Evolutionary conservation across 129 eudicot species (phyloP), one percentile per base, ranked within the genome.

Genomic region (Artemisia tridentata): DNA sequence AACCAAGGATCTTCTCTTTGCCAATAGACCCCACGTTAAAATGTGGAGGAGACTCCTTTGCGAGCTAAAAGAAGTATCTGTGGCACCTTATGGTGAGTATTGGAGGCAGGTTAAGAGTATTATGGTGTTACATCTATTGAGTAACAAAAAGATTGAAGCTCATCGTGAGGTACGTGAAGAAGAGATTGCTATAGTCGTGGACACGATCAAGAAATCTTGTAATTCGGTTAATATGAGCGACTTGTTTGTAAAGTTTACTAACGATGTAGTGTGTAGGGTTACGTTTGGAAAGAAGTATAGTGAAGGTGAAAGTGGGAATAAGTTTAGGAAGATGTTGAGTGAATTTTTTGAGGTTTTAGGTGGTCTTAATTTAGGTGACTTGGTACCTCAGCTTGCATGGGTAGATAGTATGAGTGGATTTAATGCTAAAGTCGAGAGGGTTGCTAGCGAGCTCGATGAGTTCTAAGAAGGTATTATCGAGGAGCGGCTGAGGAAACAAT

Each of bases 31-130:
- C 16, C 69, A 83, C 12, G 53, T 76, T 1, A 72, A 56, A 21
- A 41, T 77, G 14, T 64, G 72, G 23, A 77, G 75, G 1, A 74
- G 70, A 31, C 75, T 86, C 14, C 70, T 91, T 0, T 91, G 84
- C 20, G 71, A 80, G 57, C 23, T 34, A 13, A 84, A 67, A 63
- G 89, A 86, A 59, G 75, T 88, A 1, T 63, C 91, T 5, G 64
- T 75, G 9, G 77, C 95, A 0, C 96, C 96, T 20, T 89, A 86
- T 23, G 90, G 96, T 4, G 88, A 88, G 17, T 81, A 84, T 21
- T 89, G 98, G 96, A 76, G 98, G 62, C 91, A 83, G 19, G 31
- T 72, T 59, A 88, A 73, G 59, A 89, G 96, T 65, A 65, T 86
- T 1, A 81, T 82, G 61, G 85, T 89, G 16, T 73, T 85, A 16